Percentiles rank a stretch among this genome's conserved stretches.
These are phyloP conservation scores for Pythium pyrilobum DNA, from an alignment of 352 stramenopile genomes.

Conservation along the genomic window DNA sequence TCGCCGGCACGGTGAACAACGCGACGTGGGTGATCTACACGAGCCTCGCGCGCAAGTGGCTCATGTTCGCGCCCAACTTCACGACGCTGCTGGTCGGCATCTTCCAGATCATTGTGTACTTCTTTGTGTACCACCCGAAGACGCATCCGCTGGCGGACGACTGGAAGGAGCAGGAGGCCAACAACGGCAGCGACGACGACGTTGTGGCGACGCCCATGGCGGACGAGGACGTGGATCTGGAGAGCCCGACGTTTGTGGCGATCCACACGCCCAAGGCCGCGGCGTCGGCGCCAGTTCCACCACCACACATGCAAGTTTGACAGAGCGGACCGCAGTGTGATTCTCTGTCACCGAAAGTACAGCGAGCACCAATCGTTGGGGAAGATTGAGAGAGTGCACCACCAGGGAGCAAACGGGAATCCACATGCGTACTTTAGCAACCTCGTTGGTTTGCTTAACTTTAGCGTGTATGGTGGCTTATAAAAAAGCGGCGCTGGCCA, in stretches of 20 bases:
- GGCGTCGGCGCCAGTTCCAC: background rate
- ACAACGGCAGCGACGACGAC: background rate
- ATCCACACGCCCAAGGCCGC: constrained; percentile 4
- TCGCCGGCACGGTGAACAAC: constrained; percentile 47
- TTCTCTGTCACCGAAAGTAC: no score
- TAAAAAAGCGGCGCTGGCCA: no score
- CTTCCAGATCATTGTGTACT: constrained; percentile 37
- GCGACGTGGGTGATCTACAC: constrained; percentile 50
- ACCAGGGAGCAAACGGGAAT: no score
- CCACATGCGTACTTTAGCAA: no score
- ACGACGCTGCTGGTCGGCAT: constrained; percentile 27
- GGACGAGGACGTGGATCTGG: constrained; percentile 5
- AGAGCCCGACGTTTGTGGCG: constrained; percentile 2
- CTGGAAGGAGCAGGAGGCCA: constrained; percentile 11
- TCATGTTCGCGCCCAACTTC: constrained; percentile 50
- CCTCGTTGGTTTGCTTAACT: no score
- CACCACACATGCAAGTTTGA: constrained; percentile 6
- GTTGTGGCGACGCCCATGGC: background rate
- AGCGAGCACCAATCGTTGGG: no score
- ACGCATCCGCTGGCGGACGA: constrained; percentile 26
- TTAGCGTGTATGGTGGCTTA: no score
- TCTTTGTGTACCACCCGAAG: constrained; percentile 44
- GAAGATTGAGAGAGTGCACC: background rate
- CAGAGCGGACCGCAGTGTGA: background rate
- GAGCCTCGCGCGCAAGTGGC: constrained; percentile 34